Conservation (phyloP, 169 alveolate species). For the Cryptosporidium sp. region DNA sequence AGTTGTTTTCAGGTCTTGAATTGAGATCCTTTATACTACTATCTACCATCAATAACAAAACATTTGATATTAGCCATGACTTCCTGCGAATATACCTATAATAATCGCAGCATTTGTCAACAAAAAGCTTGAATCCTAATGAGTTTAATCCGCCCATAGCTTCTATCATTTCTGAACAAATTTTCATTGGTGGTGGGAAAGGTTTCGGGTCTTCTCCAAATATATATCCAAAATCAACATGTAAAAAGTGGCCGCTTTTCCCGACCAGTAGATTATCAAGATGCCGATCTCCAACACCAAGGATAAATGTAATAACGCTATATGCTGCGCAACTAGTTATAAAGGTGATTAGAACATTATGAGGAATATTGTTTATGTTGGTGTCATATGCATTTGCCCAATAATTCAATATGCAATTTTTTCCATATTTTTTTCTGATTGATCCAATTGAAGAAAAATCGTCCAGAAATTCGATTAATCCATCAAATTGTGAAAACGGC, state of each 20-base stretch:
- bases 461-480: slow-evolving; percentile 85
- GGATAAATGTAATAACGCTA: slow-evolving; percentile 95
- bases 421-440: slow-evolving; percentile 76
- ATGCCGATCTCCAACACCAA: slow-evolving; percentile 99
- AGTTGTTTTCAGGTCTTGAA: slow-evolving; percentile 77
- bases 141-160: slow-evolving; percentile 95
- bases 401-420: slow-evolving; percentile 77
- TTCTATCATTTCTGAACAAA: slow-evolving; percentile 92
- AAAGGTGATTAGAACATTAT: slow-evolving; percentile 84
- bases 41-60: slow-evolving; percentile 93
- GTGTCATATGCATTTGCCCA: slow-evolving; percentile 73
- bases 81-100: slow-evolving; percentile 86
- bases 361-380: slow-evolving; percentile 35
- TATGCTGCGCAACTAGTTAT: slow-evolving; percentile 97
- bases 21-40: slow-evolving; percentile 92
- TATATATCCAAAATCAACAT: slow-evolving; percentile 98
- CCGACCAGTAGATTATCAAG: slow-evolving; percentile 95
- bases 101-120: slow-evolving; percentile 85
- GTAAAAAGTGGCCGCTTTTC: slow-evolving; percentile 93
- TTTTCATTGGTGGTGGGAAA: slow-evolving; percentile 93
- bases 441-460: slow-evolving; percentile 79
- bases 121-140: slow-evolving; percentile 84
- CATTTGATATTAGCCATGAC: slow-evolving; percentile 88
- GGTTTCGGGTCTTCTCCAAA: slow-evolving; percentile 94
- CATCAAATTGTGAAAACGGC: slow-evolving; percentile 86